These are phyloP conservation scores for Eucalyptus cloeziana DNA, from an alignment of 345 rosid species.

Conservation along the genomic window DNA sequence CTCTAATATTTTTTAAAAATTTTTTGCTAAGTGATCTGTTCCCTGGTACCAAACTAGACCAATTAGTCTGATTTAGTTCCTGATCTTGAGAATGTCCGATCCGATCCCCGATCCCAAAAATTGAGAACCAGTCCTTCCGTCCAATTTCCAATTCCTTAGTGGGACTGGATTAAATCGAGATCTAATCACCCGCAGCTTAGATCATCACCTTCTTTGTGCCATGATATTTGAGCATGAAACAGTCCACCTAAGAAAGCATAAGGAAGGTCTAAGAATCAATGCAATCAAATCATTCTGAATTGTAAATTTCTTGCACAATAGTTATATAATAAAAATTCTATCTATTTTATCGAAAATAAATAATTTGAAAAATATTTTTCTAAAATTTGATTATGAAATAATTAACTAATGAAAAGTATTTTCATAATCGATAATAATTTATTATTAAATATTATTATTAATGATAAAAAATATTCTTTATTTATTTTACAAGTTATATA, in stretches of 20 bases:
- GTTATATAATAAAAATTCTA: not conserved
- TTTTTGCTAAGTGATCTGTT: too few species aligned
- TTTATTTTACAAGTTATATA: not conserved
- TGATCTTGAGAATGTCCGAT: fast-evolving
- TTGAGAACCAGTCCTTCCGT: too few species aligned
- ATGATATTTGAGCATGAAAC: not conserved
- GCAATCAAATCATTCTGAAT: not conserved
- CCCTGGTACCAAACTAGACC: too few species aligned
- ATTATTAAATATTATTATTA: too few species aligned
- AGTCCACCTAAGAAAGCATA: not conserved
- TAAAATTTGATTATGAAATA: not conserved
- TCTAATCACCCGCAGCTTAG: not conserved
- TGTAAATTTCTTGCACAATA: not conserved
- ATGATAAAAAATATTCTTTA: too few species aligned
- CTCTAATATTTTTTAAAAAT: too few species aligned
- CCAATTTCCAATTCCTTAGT: too few species aligned
- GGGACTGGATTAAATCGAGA: too few species aligned
- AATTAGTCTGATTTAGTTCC: fast-evolving
- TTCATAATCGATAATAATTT: too few species aligned
- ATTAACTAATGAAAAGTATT: too few species aligned
- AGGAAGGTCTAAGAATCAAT: not conserved
- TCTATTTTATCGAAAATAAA: not conserved
- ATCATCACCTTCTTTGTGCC: not conserved
- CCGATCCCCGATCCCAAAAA: fast-evolving
- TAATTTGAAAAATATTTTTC: not conserved